Evolutionary conservation across 257 asterid species (phyloP).

Genomic region (Salvia splendens): DNA sequence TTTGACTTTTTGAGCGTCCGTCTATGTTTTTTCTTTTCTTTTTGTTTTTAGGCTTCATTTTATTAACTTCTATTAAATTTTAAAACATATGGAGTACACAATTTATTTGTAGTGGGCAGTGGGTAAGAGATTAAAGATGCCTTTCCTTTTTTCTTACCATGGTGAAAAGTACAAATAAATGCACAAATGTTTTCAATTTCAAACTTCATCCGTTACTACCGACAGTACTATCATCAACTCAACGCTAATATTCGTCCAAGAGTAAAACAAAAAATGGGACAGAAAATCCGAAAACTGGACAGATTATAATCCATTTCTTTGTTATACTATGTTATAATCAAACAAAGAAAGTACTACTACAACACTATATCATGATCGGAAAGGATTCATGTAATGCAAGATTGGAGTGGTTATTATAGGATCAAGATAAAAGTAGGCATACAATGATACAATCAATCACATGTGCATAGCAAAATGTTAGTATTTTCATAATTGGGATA

Average conservation of each 20-base stretch:
- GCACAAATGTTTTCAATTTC: not conserved
- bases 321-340: not conserved
- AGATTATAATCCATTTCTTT: not conserved
- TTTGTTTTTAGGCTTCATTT: no score
- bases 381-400: conserved; percentile 11
- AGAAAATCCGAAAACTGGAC: conserved; percentile 16
- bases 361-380: conserved; percentile 14
- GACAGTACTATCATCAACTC: conserved; percentile 1
- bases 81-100: not conserved
- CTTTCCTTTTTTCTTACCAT: not conserved
- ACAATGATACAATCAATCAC: conserved; percentile 37
- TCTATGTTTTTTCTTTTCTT: no score
- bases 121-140: not conserved
- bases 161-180: not conserved
- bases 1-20: no score
- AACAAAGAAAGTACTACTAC: not conserved
- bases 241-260: not conserved
- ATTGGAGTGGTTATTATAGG: conserved; percentile 13
- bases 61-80: not conserved
- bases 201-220: not conserved
- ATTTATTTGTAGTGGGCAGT: not conserved
- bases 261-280: not conserved
- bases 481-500: conserved; percentile 36
- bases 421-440: conserved; percentile 25
- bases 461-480: conserved; percentile 29